Evolutionary conservation across 2,329 filamentous ascomycete species (phyloP).

Genomic region (Pezicula radicicola): DNA sequence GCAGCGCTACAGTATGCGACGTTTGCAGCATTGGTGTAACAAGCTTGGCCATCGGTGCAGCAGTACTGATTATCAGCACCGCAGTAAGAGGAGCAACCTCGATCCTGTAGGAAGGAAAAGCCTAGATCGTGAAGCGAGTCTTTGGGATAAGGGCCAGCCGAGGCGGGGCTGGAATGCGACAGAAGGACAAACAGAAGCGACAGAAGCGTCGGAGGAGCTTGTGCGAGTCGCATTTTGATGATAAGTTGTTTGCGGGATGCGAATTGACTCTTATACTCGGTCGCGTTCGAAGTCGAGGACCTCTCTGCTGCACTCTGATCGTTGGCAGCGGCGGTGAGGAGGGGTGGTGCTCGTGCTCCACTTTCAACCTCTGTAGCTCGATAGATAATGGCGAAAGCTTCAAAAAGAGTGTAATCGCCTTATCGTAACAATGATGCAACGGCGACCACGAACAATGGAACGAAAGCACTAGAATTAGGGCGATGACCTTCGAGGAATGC

Average conservation of each 20-base stretch:
- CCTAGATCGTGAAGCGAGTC: slow-evolving; percentile 45
- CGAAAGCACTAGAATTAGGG: slow-evolving; percentile 9
- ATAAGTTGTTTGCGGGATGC: slow-evolving; percentile 1
- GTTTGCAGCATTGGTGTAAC: slow-evolving; percentile 45
- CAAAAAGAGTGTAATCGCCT: slow-evolving; percentile 14
- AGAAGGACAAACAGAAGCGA: slow-evolving; percentile 37
- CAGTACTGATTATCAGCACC: slow-evolving; percentile 54
- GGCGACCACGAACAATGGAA: background rate
- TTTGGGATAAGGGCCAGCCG: slow-evolving; percentile 47
- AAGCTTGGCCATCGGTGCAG: slow-evolving; percentile 46
- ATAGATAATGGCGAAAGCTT: background rate
- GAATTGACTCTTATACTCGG: slow-evolving; percentile 6
- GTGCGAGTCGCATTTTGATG: slow-evolving; percentile 33
- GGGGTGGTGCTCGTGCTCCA: background rate
- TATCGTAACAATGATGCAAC: slow-evolving; percentile 3
- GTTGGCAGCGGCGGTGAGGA: slow-evolving; percentile 10
- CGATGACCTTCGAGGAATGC: slow-evolving; percentile 7
- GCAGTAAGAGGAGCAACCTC: slow-evolving; percentile 48
- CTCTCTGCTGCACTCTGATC: background rate
- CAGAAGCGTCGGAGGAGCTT: slow-evolving; percentile 24
- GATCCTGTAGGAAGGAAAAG: slow-evolving; percentile 38
- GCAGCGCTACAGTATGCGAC: slow-evolving; percentile 45
- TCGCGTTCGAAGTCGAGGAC: background rate
- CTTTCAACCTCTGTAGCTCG: background rate
- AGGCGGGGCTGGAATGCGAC: slow-evolving; percentile 29